Conservation (phyloP, 106 monocot species). For the Dactylorhiza incarnata region DNA sequence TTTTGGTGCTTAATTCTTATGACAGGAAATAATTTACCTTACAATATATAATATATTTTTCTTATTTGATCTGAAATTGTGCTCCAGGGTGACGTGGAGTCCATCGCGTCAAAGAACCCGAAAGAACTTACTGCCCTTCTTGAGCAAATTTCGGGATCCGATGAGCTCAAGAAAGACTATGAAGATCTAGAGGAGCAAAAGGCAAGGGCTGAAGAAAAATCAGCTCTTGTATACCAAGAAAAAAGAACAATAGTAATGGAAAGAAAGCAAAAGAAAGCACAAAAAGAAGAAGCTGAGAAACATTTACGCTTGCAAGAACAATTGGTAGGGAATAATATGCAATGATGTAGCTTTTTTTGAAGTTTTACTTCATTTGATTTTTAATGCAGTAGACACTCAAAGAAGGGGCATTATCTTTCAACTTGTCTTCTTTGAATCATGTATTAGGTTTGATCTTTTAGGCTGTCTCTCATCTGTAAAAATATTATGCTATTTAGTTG, state of each 20-base stretch:
- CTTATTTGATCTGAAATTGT: slow-evolving; percentile 6
- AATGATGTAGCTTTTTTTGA: background rate
- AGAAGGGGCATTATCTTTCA: too few relatives aligned
- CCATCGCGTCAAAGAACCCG: slow-evolving; percentile 97
- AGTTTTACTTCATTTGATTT: background rate
- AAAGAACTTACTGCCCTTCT: slow-evolving; percentile 83
- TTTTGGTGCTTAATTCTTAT: background rate
- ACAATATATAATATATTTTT: background rate
- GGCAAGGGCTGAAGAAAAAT: slow-evolving; percentile 69
- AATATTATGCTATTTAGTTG: too few relatives aligned
- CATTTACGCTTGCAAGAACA: slow-evolving; percentile 85
- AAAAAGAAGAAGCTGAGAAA: slow-evolving; percentile 99
- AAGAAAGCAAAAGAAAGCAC: slow-evolving; percentile 96
- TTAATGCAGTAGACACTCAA: too few relatives aligned
- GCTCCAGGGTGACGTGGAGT: slow-evolving; percentile 90
- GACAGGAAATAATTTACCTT: background rate
- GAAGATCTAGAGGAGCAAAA: slow-evolving; percentile 78
- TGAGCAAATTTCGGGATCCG: slow-evolving; percentile 96
- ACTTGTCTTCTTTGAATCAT: too few relatives aligned
- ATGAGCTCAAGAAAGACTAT: slow-evolving; percentile 87
- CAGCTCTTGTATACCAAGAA: slow-evolving; percentile 90
- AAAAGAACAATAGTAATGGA: slow-evolving; percentile 87
- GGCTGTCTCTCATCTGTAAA: too few relatives aligned
- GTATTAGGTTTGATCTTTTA: too few relatives aligned
- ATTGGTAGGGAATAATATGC: slow-evolving; percentile 34